phyloP scores from a whole-genome alignment of 257 asterid species.

The Nyctanthes arbortristis region DNA sequence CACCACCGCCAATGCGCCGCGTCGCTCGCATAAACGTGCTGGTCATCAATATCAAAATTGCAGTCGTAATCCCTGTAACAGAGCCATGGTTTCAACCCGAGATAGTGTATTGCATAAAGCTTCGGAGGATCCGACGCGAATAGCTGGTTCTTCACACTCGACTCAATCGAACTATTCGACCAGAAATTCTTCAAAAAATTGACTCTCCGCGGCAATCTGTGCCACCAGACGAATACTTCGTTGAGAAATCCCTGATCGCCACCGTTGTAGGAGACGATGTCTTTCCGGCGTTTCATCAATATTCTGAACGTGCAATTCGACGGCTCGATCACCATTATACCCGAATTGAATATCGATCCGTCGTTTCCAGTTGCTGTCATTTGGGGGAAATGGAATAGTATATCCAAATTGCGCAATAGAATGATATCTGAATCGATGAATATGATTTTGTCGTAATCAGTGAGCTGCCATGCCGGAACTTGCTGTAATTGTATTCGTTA shows the following conservation, averaged over 20 bases:
- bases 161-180: constrained; percentile 57
- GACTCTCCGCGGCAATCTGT: constrained; percentile 69
- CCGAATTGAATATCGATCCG: constrained; percentile 74
- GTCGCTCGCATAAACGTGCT: constrained; percentile 72
- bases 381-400: constrained; percentile 73
- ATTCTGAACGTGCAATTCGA: constrained; percentile 72
- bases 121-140: constrained; percentile 75
- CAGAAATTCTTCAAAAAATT: constrained; percentile 82
- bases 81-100: constrained; percentile 83
- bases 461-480: constrained; percentile 82
- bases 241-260: constrained; percentile 91
- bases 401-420: constrained; percentile 60
- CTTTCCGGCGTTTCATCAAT: constrained; percentile 50
- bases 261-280: constrained; percentile 80
- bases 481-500: constrained; percentile 87
- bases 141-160: constrained; percentile 54
- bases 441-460: constrained; percentile 67
- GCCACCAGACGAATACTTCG: constrained; percentile 89
- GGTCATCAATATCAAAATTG: constrained; percentile 64
- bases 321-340: constrained; percentile 85
- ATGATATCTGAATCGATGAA: constrained; percentile 83
- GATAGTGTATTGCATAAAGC: constrained; percentile 66
- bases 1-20: constrained; percentile 76
- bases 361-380: constrained; percentile 86
- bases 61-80: constrained; percentile 91